Percentiles rank a stretch among this genome's conserved stretches.
Conservation (phyloP, 202 grass and related monocot genomes). For the Musa balbisiana region DNA sequence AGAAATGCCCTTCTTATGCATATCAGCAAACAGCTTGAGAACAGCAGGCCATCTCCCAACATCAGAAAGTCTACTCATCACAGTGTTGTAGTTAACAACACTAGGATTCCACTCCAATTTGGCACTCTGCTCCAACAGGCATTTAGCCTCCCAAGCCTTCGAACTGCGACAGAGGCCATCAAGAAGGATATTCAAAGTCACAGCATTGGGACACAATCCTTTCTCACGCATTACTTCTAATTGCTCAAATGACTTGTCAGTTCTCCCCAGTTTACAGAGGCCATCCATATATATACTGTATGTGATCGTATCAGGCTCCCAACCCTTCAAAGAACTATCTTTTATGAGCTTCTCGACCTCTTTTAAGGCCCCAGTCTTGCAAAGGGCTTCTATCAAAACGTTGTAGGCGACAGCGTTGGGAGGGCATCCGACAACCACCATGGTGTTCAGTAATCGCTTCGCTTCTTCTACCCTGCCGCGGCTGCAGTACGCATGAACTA, state of each 20-base stretch:
- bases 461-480: constrained; percentile 46
- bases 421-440: constrained; percentile 42
- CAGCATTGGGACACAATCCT: constrained; percentile 50
- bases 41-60: constrained; percentile 45
- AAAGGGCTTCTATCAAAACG: constrained; percentile 60
- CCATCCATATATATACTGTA: constrained; percentile 76
- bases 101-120: constrained; percentile 51
- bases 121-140: constrained; percentile 54
- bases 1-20: constrained; percentile 67
- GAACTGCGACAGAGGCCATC: constrained; percentile 53
- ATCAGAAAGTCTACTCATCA: constrained; percentile 74
- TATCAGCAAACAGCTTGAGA: constrained; percentile 67
- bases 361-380: constrained; percentile 42
- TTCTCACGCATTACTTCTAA: constrained; percentile 56
- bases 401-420: constrained; percentile 75
- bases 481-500: constrained; percentile 58
- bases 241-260: constrained; percentile 43
- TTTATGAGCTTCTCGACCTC: constrained; percentile 55
- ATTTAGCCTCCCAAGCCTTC: constrained; percentile 43
- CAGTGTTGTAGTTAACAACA: constrained; percentile 85
- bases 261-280: constrained; percentile 59
- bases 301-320: constrained; percentile 71
- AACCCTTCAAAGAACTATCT: constrained; percentile 43
- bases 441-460: constrained; percentile 42
- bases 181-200: constrained; percentile 91